Evolutionary conservation across 73 alveolate species (phyloP), one percentile per base, ranked within the genome.

Genomic region (Stentor coeruleus): DNA sequence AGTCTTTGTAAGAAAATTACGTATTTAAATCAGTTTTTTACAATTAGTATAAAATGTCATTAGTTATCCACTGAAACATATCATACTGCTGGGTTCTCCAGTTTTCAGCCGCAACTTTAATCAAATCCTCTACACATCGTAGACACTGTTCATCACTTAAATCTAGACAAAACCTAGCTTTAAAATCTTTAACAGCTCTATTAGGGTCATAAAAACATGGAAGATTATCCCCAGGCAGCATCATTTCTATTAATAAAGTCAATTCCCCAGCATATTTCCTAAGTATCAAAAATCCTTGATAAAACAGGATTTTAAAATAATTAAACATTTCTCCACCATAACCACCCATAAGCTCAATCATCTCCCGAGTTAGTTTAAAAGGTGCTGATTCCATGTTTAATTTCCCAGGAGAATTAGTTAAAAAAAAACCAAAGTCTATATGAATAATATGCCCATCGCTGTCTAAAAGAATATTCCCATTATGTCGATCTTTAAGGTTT

Each of bases 341-440:
- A n/a, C 99, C 99, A 59, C 99, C 99, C 88, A 97, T 26, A 30
- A 95, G 94, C 49, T 93, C 96, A 2, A 97, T 94, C 83, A 95
- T 92, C 75, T 97, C 99, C 38, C 85, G 82, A 72, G 99, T 97
- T 77, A 97, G 93, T 82, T 97, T 97, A 90, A 97, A 97, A 11
- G 99, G 99, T 0, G 99, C 99, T 59, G 89, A 94, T 86, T 97
- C 99, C 88, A 97, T 93, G 74, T 89, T 94, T 41, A 96, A 73
- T 79, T 97, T 96, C 75, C 92, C 92, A 0, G 99, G 99, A 2
- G 99, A 91, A 77, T 86, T 94, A 1, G 96, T 83, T 38, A 97
- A 86, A 35, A 96, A 77, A 87, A 97, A 97, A 33, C 99, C 99
- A 90, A 95, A 97, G 83, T 97, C 99, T 0, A 95, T 89, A 81